These are phyloP conservation scores for Alternaria sp. DNA, from an alignment of 2,329 filamentous ascomycete genomes.

Conservation along the genomic window DNA sequence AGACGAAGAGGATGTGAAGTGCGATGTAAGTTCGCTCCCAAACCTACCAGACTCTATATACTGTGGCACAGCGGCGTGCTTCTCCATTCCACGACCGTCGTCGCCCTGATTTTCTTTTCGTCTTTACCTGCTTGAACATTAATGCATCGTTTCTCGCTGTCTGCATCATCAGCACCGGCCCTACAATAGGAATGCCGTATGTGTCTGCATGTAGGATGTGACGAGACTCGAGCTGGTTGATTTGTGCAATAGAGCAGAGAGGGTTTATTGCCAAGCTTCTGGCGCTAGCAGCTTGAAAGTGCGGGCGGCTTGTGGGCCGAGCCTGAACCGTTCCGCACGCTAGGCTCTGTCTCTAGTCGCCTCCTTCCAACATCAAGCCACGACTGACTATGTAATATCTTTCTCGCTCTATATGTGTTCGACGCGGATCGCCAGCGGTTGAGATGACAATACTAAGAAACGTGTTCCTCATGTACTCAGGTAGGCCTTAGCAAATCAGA, in stretches of 20 bases:
- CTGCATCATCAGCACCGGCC: too few species aligned
- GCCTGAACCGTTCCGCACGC: background rate
- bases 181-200: too few species aligned
- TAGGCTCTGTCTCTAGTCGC: background rate
- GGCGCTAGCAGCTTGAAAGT: background rate
- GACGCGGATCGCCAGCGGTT: too few species aligned
- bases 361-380: background rate
- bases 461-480: too few species aligned
- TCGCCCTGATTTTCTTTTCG: too few species aligned
- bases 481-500: background rate
- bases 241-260: background rate
- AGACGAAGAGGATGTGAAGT: background rate
- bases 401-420: background rate
- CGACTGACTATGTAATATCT: background rate
- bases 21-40: background rate
- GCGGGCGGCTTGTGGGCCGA: background rate
- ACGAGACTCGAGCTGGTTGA: background rate
- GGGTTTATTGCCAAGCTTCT: background rate
- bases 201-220: background rate
- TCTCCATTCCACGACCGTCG: too few species aligned
- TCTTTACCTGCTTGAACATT: too few species aligned
- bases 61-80: too few species aligned
- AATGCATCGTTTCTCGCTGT: too few species aligned
- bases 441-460: too few species aligned
- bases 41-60: too few species aligned